Evolutionary conservation across 2,329 filamentous ascomycete genomes (phyloP).

Genomic region (Colletotrichum sojae): DNA sequence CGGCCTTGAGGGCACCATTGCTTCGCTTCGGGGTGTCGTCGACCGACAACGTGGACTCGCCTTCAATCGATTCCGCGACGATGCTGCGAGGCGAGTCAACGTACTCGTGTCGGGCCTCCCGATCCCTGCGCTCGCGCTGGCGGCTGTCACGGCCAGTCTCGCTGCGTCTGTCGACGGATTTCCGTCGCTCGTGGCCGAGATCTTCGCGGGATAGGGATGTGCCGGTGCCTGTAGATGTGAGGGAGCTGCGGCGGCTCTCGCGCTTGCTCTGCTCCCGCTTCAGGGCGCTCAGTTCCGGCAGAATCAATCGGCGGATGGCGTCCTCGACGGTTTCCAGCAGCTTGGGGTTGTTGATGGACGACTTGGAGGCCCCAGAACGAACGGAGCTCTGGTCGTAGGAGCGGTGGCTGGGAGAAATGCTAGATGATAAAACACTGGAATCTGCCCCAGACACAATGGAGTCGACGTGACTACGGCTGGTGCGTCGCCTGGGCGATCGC

Average conservation of each 20-base stretch:
- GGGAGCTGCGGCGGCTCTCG: conserved; percentile 77
- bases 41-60: conserved; percentile 53
- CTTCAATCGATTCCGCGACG: conserved; percentile 63
- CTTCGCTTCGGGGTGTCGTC: conserved; percentile 62
- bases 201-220: conserved; percentile 69
- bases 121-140: conserved; percentile 51
- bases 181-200: conserved; percentile 71
- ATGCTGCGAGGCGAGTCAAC: conserved; percentile 65
- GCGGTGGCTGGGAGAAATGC: conserved; percentile 67
- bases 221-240: conserved; percentile 65
- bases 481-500: conserved; percentile 63
- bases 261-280: conserved; percentile 91
- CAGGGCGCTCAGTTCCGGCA: conserved; percentile 91
- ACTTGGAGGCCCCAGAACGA: conserved; percentile 66
- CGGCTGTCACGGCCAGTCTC: conserved; percentile 67
- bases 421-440: conserved; percentile 69
- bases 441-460: conserved; percentile 67
- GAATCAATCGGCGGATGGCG: conserved; percentile 88
- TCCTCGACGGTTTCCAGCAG: conserved; percentile 93
- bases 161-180: conserved; percentile 70
- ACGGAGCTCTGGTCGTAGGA: conserved; percentile 69
- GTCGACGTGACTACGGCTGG: conserved; percentile 67
- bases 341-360: conserved; percentile 93
- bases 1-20: conserved; percentile 60
- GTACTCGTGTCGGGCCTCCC: conserved; percentile 69